phyloP scores from a whole-genome alignment of 1,284 basidiomycete genomes.

The Leccinum subrobustum region DNA sequence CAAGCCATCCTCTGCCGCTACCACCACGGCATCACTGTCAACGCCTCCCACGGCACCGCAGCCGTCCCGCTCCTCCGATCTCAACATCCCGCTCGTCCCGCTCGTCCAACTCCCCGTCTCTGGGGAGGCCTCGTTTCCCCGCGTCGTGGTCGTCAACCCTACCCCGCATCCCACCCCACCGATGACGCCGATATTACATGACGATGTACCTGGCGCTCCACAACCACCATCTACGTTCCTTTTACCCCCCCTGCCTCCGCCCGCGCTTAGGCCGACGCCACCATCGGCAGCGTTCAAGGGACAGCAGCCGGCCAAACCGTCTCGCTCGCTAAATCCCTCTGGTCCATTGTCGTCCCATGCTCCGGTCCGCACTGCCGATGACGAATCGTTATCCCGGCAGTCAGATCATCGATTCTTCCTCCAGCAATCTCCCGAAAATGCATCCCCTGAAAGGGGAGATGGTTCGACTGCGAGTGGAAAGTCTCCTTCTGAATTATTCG shows the following conservation, averaged over 20 bases:
- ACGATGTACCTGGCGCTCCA: slow-evolving; percentile 14
- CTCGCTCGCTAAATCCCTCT: not conserved
- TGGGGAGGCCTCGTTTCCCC: slow-evolving; percentile 37
- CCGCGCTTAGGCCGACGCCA: slow-evolving; percentile 14
- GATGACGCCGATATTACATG: slow-evolving; percentile 41
- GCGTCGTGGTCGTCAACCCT: slow-evolving; percentile 55
- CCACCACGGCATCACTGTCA: slow-evolving; percentile 1
- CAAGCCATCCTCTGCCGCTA: slow-evolving; percentile 1
- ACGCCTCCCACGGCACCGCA: slow-evolving; percentile 3
- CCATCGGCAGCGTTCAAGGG: not conserved
- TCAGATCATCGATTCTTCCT: slow-evolving; percentile 46
- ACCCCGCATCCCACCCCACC: slow-evolving; percentile 59
- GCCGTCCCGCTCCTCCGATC: slow-evolving; percentile 8
- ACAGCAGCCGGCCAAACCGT: slow-evolving; percentile 3
- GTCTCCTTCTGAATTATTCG: slow-evolving; percentile 33
- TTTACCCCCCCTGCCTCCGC: slow-evolving; percentile 30
- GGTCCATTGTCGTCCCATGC: slow-evolving; percentile 7
- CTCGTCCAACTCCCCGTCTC: slow-evolving; percentile 24
- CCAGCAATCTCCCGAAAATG: slow-evolving; percentile 42
- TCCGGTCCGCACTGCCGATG: slow-evolving; percentile 22
- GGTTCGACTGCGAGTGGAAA: slow-evolving; percentile 32
- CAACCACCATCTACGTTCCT: slow-evolving; percentile 31
- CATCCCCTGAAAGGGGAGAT: slow-evolving; percentile 33
- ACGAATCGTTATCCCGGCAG: slow-evolving; percentile 18
- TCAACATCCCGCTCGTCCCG: slow-evolving; percentile 22